Conservation (phyloP, 805 yeast genomes). For the Wickerhamiella alocasiicola region DNA sequence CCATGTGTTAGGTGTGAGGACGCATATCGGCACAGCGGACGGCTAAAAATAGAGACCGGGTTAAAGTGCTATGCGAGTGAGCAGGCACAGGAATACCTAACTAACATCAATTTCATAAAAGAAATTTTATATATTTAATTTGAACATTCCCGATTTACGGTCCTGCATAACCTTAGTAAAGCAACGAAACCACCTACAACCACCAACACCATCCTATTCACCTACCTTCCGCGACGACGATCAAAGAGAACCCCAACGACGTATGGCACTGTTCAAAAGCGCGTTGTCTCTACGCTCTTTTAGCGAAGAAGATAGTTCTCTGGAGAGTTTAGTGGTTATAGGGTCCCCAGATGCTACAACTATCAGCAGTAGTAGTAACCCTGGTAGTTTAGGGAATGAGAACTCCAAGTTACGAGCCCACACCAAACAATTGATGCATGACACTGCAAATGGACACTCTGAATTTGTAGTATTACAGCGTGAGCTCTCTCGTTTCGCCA, state of each 20-base stretch:
- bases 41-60: too few relatives aligned
- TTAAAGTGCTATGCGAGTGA: too few relatives aligned
- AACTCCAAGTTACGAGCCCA: neutral
- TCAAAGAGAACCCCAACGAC: too few relatives aligned
- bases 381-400: slow-evolving; percentile 5
- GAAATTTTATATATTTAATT: too few relatives aligned
- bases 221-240: too few relatives aligned
- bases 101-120: too few relatives aligned
- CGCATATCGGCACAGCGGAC: too few relatives aligned
- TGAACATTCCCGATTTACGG: too few relatives aligned
- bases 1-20: too few relatives aligned
- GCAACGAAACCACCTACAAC: too few relatives aligned
- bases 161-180: neutral
- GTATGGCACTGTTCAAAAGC: slow-evolving; percentile 7
- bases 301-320: slow-evolving; percentile 9
- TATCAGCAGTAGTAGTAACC: slow-evolving; percentile 10
- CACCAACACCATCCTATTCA: too few relatives aligned
- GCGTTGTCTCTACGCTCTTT: slow-evolving; percentile 4
- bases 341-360: slow-evolving; percentile 16
- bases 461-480: slow-evolving; percentile 15
- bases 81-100: too few relatives aligned
- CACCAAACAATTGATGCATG: slow-evolving; percentile 1
- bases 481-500: slow-evolving; percentile 14
- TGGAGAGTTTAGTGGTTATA: slow-evolving; percentile 3
- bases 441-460: slow-evolving; percentile 8